Conservation (phyloP, 768 basidiomycete species). For the Termitomyces sp. region DNA sequence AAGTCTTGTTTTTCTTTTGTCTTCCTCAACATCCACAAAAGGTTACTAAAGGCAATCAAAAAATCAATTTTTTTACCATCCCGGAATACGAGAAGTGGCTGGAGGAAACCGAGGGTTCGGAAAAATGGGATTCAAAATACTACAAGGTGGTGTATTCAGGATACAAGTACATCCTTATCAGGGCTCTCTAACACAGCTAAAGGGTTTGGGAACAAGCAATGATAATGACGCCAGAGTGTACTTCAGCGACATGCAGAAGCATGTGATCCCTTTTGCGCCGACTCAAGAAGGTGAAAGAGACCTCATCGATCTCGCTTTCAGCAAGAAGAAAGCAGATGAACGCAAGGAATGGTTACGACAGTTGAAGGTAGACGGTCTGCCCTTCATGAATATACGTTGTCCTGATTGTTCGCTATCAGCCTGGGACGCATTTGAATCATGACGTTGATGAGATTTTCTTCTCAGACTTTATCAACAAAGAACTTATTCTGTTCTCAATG, state of each 20-base stretch:
- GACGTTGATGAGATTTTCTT: conserved; percentile 80
- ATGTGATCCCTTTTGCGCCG: conserved; percentile 89
- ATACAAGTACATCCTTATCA: not conserved
- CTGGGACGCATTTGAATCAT: conserved; percentile 93
- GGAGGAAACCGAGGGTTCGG: conserved; percentile 67
- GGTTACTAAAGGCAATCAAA: conserved; percentile 77
- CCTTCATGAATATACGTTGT: not conserved
- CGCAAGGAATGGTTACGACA: conserved; percentile 97
- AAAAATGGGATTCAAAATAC: conserved; percentile 92
- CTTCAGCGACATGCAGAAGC: conserved; percentile 88
- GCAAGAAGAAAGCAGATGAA: conserved; percentile 98
- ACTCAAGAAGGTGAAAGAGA: conserved; percentile 80
- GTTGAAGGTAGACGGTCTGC: conserved; percentile 59
- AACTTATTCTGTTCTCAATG: conserved; percentile 98
- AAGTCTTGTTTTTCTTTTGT: not conserved
- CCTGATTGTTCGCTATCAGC: conserved; percentile 38
- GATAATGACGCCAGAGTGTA: conserved; percentile 90
- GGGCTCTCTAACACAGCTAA: not conserved
- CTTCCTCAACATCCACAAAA: conserved; percentile 20
- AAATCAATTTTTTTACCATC: conserved; percentile 91
- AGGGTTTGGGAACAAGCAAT: conserved; percentile 96
- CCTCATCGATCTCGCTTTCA: conserved; percentile 96
- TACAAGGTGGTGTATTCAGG: conserved; percentile 74
- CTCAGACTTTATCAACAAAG: conserved; percentile 96
- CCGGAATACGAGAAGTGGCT: conserved; percentile 96